Base-by-base conservation (phyloP, 306 rosid species). In the Lathyrus tuberosus region DNA sequence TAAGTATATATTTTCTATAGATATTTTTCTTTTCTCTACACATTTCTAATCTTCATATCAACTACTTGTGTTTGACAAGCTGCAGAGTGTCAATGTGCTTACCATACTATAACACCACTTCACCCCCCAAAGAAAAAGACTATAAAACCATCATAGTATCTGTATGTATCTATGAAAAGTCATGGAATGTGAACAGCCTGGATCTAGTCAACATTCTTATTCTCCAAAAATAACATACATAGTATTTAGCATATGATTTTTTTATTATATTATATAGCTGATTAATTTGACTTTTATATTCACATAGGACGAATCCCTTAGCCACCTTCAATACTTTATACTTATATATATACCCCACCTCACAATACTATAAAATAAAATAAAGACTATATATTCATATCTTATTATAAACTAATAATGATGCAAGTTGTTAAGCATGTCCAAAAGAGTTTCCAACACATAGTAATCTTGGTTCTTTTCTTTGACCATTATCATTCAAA, bases 401-500 rank as follows among this genome's bases (percentile, higher is more conserved):
- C 15, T 16, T 17, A 0, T 3, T 57, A 22, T 77, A 71, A 46
- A 71, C 67, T 16, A 78, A 46, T 33, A 31, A 76, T 42, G 18
- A 2, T 41, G 7, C 80, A 66, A 80, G 70, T 58, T 76, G 68
- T 76, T 80, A 20, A 52, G n/a, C 80, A 60, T 70, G 48, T 68
- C 79, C 59, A 41, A 78, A 8, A 26, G 46, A 63, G 54, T 62
- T 75, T 52, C 79, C 82, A 71, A 46, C 62, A 46, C 52, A 41
- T 54, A 41, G 28, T 70, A 35, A 67, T 48, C 40, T 51, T 44
- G 68, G 24, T 82, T 78, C 78, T 78, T 78, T 82, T 74, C 80
- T 78, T 78, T 82, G 86, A 82, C 86, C 70, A 72, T 28, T 2
- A 9, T 33, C 11, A 70, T 67, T 70, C 76, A 56, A 65, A 70